Evolutionary conservation across 2,329 filamentous ascomycete species (phyloP), one percentile per base, ranked within the genome.

Genomic region (Verticillium alfalfae): DNA sequence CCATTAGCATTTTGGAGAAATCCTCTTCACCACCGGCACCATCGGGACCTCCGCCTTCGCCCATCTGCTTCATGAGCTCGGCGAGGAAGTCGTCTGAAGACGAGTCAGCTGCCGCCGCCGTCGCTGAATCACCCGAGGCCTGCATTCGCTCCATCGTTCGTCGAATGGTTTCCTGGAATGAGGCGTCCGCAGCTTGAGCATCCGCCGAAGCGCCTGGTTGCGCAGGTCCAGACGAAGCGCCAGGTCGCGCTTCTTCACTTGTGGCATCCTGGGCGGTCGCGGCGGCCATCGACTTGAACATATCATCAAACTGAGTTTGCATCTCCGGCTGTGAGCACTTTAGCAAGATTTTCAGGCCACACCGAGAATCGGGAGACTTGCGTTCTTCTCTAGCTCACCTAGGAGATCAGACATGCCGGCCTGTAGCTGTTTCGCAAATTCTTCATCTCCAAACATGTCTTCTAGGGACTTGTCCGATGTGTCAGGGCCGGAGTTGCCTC

Each of bases 111-210:
- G 88, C 86, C 0, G 92, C 92, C 0, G 91, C 90, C 0, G 91
- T 93, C 4, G 93, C 93, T 67, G 93, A 89, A 49, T 94, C 88
- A 2, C 91, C 93, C 0, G 93, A 97, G 38, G 86, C 86, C 70
- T 96, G 91, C 92, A 99, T 97, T 57, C 95, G 90, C 76, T 96
- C 92, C 90, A 99, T 97, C 0, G 95, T 98, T 68, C 88, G 88
- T 63, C 90, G 88, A 69, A 99, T 98, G 0, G 92, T 96, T 63
- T 97, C 93, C 71, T 96, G 92, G 75, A 99, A 99, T 1, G 84
- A 86, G 56, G 88, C 86, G 49, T 91, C 88, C 45, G 79, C 75
- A 34, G 78, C 76, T 34, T 76, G 71, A 31, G 74, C 67, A 26
- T 73, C 71, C 13, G 73, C 64, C 34, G 70, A 64, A 54, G 70